Percentiles rank a stretch among this genome's conserved stretches.
These are phyloP conservation scores for Datura wrightii DNA, from an alignment of 257 asterid species.

Conservation along the genomic window DNA sequence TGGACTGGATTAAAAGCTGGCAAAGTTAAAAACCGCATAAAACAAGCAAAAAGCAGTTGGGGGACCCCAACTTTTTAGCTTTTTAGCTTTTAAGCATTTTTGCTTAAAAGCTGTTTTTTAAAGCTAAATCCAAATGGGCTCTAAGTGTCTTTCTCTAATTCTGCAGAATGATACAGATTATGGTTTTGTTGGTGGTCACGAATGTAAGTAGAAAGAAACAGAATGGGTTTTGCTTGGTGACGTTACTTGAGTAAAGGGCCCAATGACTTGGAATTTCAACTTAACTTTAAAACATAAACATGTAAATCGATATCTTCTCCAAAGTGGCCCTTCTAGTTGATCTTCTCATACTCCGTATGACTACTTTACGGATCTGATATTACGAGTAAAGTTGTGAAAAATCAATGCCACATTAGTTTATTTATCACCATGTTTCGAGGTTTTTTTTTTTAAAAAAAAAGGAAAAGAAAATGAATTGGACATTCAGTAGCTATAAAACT, in stretches of 20 bases:
- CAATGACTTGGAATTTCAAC: slow-evolving; percentile 1
- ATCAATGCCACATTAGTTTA: neutral
- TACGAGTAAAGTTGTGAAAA: neutral
- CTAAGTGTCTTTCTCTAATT: neutral
- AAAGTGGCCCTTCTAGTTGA: slow-evolving; percentile 17
- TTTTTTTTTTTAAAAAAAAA: neutral
- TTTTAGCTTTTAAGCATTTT: no score
- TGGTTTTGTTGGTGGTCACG: neutral
- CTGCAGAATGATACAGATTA: neutral
- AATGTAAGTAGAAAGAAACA: neutral
- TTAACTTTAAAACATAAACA: neutral
- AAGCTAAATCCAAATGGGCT: no score
- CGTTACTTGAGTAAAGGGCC: neutral
- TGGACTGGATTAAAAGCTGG: no score
- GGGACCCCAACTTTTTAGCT: no score
- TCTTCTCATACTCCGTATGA: neutral
- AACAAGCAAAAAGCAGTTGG: no score
- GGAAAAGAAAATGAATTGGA: neutral
- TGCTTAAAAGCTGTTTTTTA: no score
- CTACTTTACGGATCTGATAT: neutral
- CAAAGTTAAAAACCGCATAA: no score
- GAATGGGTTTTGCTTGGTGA: neutral
- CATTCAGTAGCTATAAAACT: neutral
- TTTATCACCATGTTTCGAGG: neutral
- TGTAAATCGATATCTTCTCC: neutral